A percentile compares a stretch with the other conserved stretches of the same genome.
Evolutionary conservation across 164 flowering plant genomes (phyloP).

Genomic region (Nymphaea colorata): DNA sequence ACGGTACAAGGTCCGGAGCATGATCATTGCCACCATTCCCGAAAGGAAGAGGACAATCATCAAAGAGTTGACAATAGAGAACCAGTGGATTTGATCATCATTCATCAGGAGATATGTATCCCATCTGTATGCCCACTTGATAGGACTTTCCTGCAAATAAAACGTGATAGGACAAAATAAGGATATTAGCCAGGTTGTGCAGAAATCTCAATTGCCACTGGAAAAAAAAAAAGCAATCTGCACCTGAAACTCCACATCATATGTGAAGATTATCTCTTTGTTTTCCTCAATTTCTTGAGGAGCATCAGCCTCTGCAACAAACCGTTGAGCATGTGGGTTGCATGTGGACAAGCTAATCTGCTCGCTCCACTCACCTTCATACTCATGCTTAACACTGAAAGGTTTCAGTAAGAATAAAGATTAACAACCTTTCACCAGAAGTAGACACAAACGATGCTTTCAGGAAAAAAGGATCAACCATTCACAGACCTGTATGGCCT

Average conservation of each 20-base stretch:
- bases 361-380: constrained; percentile 71
- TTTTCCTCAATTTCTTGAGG: constrained; percentile 81
- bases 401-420: constrained; percentile 3
- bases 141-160: constrained; percentile 1
- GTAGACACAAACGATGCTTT: neutral
- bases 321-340: constrained; percentile 70
- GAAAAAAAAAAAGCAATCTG: neutral
- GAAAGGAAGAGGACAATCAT: constrained; percentile 8
- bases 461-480: neutral
- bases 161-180: neutral
- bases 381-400: constrained; percentile 70
- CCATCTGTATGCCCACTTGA: constrained; percentile 8
- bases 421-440: neutral
- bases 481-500: constrained; percentile 66
- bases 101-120: constrained; percentile 6
- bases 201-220: neutral
- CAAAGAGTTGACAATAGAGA: constrained; percentile 6
- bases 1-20: constrained; percentile 6
- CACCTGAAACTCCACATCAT: constrained; percentile 66
- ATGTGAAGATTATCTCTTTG: constrained; percentile 57
- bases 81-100: constrained; percentile 9
- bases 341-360: constrained; percentile 65
- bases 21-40: constrained; percentile 5
- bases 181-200: neutral
- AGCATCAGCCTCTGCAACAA: constrained; percentile 50